Evolutionary conservation across 768 basidiomycete genomes (phyloP).

Genomic region (Mrakia blollopis): DNA sequence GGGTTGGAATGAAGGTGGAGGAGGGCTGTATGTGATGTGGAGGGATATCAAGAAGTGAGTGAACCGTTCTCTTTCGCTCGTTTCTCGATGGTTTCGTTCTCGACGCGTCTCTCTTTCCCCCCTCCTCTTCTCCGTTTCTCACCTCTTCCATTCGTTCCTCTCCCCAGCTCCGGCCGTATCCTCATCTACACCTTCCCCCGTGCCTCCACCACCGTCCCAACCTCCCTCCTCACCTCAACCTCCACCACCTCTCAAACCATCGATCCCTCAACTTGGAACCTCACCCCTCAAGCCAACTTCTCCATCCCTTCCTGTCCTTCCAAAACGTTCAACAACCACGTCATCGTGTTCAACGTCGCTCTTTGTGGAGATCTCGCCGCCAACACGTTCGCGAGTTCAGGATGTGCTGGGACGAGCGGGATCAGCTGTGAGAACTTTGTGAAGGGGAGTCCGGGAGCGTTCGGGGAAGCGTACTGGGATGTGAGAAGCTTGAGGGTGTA

Average conservation of each 20-base stretch:
- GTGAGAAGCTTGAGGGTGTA: constrained; percentile 61
- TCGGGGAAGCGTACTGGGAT: constrained; percentile 65
- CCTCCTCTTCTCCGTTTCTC: not conserved
- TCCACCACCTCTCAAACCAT: too few relatives aligned
- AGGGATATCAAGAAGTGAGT: constrained; percentile 40
- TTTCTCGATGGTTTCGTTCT: not conserved
- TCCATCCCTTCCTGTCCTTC: constrained; percentile 38
- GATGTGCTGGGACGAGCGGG: constrained; percentile 35
- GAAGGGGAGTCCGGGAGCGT: constrained; percentile 56
- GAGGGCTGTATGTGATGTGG: constrained; percentile 60
- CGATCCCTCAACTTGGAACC: constrained; percentile 38
- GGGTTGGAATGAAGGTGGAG: constrained; percentile 45
- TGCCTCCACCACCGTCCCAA: constrained; percentile 49
- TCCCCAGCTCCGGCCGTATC: constrained; percentile 46
- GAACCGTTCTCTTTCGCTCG: not conserved
- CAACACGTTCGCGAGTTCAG: constrained; percentile 36
- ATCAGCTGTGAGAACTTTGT: constrained; percentile 52
- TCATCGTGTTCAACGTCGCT: constrained; percentile 51
- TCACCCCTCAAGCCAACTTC: constrained; percentile 40
- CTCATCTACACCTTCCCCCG: constrained; percentile 62
- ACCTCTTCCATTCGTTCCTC: too few relatives aligned
- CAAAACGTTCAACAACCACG: constrained; percentile 46
- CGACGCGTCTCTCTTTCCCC: not conserved
- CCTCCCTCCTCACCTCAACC: constrained; percentile 41
- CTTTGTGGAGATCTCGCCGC: constrained; percentile 42